These are phyloP conservation scores for Ulota crispa DNA, from an alignment of 225 moss, liverwort and hornwort species.

Conservation along the genomic window DNA sequence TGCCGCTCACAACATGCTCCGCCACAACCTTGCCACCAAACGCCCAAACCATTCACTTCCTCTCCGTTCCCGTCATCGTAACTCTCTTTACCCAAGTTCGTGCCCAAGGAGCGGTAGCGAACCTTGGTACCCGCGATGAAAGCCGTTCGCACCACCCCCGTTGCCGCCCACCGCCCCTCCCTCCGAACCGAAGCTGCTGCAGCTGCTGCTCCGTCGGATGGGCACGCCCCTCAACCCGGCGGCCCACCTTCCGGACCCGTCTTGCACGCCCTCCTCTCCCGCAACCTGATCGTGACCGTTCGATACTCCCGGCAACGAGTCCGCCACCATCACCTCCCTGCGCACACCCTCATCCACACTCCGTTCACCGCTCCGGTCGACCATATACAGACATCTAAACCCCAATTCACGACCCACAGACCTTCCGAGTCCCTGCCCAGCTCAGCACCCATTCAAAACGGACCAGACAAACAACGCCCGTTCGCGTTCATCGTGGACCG, in stretches of 20 bases:
- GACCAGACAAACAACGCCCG: not conserved
- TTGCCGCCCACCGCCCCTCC: conserved; percentile 51
- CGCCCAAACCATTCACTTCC: not conserved
- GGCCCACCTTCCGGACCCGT: conserved; percentile 48
- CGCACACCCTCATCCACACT: conserved; percentile 3
- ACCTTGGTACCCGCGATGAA: conserved; percentile 92
- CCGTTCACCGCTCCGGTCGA: not conserved
- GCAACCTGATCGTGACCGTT: conserved; percentile 58
- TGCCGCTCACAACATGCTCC: not conserved
- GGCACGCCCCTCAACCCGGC: conserved; percentile 46
- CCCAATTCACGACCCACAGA: not conserved
- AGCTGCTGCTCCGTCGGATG: conserved; percentile 75
- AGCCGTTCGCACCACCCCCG: conserved; percentile 65
- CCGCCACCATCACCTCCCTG: conserved; percentile 70
- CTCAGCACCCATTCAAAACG: not conserved
- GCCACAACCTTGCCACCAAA: not conserved
- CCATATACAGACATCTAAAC: too few relatives aligned
- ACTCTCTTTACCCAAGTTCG: not conserved
- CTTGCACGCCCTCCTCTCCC: conserved; percentile 70
- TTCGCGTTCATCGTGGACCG: not conserved
- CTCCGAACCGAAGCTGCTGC: conserved; percentile 89
- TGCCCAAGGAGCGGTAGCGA: conserved; percentile 14
- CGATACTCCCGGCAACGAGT: conserved; percentile 59
- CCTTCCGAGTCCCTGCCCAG: too few relatives aligned
- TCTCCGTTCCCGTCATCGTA: not conserved